Percentiles rank a stretch among this genome's conserved stretches.
Conservation (phyloP, 805 yeast species). For the Kodamaea sagamina region DNA sequence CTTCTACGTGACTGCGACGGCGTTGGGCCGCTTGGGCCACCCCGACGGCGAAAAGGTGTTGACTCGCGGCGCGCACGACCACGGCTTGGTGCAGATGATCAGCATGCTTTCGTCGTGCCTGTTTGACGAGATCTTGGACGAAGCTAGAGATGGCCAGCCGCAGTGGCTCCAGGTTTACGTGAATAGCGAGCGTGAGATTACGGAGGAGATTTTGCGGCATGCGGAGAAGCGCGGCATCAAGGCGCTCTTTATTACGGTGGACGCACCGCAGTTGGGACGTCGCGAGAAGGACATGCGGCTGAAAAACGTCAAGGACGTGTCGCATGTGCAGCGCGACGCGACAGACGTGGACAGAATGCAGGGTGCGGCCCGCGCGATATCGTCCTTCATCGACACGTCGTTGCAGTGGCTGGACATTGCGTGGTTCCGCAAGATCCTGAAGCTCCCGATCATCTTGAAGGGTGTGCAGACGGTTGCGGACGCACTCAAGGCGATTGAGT, state of each 20-base stretch:
- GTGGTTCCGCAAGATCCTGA: conserved; percentile 43
- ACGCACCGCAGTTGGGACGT: conserved; percentile 55
- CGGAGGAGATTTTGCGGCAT: conserved; percentile 33
- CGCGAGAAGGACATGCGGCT: conserved; percentile 52
- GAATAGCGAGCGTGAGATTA: conserved; percentile 36
- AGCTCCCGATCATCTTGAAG: conserved; percentile 49
- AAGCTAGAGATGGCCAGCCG: conserved; percentile 51
- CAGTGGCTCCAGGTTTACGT: conserved; percentile 56
- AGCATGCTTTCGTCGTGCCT: conserved; percentile 90
- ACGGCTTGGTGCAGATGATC: conserved; percentile 79
- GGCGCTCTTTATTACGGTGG: conserved; percentile 56
- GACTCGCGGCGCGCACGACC: conserved; percentile 77
- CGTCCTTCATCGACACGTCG: conserved; percentile 45
- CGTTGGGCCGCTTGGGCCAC: conserved; percentile 87
- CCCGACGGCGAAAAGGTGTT: conserved; percentile 89
- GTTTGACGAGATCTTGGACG: conserved; percentile 79
- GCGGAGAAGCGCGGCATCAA: conserved; percentile 44
- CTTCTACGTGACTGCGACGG: conserved; percentile 89
- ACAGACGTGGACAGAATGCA: conserved; percentile 29
- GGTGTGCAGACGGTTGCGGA: conserved; percentile 73
- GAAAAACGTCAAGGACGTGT: conserved; percentile 28
- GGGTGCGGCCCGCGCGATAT: conserved; percentile 34
- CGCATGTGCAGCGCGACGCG: conserved; percentile 30
- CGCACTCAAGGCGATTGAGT: conserved; percentile 55
- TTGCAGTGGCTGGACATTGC: conserved; percentile 40